These are phyloP conservation scores for Macrophomina tecta DNA, from an alignment of 2,329 filamentous ascomycete species.

Conservation along the genomic window DNA sequence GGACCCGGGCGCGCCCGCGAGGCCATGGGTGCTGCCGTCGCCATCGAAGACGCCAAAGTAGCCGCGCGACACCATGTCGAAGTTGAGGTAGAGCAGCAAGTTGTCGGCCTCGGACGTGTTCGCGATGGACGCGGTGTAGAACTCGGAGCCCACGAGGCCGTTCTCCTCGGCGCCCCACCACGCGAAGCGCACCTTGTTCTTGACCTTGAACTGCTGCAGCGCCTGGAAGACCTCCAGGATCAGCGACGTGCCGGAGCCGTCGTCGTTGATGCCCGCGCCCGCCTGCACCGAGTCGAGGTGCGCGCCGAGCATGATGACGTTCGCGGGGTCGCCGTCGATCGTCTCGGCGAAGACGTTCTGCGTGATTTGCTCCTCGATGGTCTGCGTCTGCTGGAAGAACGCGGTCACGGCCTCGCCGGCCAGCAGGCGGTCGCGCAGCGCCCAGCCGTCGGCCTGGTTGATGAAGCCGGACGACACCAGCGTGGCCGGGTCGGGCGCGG, in stretches of 20 bases:
- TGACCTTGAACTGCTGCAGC: slow-evolving; percentile 62
- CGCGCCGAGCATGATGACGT: slow-evolving; percentile 42
- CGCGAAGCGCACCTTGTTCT: slow-evolving; percentile 70
- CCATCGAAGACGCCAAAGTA: slow-evolving; percentile 32
- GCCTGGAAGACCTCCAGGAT: slow-evolving; percentile 68
- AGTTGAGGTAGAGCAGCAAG: slow-evolving; percentile 72
- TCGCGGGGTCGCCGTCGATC: slow-evolving; percentile 62
- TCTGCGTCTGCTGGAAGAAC: slow-evolving; percentile 53
- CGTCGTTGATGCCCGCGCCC: slow-evolving; percentile 62
- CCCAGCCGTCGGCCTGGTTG: slow-evolving; percentile 51
- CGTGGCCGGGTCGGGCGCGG: slow-evolving; percentile 43
- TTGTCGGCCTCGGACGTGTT: slow-evolving; percentile 62
- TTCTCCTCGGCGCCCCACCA: slow-evolving; percentile 74
- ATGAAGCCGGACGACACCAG: slow-evolving; percentile 50
- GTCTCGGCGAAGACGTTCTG: slow-evolving; percentile 70
- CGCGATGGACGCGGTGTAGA: slow-evolving; percentile 53
- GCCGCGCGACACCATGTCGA: slow-evolving; percentile 60
- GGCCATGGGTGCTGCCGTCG: slow-evolving; percentile 37
- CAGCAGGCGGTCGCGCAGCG: slow-evolving; percentile 47
- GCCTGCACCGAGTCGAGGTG: slow-evolving; percentile 44
- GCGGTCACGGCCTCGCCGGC: slow-evolving; percentile 49
- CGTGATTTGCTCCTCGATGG: slow-evolving; percentile 59
- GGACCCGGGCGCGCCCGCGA: slow-evolving; percentile 38
- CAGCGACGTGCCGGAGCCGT: slow-evolving; percentile 54
- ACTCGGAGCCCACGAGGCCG: slow-evolving; percentile 61